Evolutionary conservation across 2,329 filamentous ascomycete species (phyloP), one percentile per base, ranked within the genome.

Genomic region (Phialophora macrospora): DNA sequence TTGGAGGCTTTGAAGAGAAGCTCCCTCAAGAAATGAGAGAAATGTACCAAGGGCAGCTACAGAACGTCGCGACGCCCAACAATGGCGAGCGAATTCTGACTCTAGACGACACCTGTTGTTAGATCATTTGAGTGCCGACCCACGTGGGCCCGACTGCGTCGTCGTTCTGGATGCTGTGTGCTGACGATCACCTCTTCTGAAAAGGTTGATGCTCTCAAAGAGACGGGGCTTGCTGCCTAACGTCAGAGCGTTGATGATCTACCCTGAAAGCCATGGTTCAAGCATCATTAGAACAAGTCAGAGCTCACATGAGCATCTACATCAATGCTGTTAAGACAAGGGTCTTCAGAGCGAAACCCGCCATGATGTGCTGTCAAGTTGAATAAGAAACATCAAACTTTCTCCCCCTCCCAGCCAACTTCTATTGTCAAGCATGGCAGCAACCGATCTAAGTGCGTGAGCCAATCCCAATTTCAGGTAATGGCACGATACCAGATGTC

Each of bases 1-100:
- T 82, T 94, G 70, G 91, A 96, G 77, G 95, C 95, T 32, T 83
- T 99, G 68, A 89, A 91, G 75, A 85, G 90, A 74, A 96, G 92
- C 76, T 90, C 89, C 60, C 84, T 93, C 78, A 85, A 87, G 60
- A 71, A 70, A 44, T 70, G 55, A 68, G 65, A 64, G 48, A 30
- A 38, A 24, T 44, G 30, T 11, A 52, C 14, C n/a, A 62, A 44
- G 49, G 30, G 64, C 34, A 30, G 55, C 46, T n/a, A 51, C n/a
- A n/a, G 32, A 6, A 46, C 14, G 20, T 51, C 24, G 52, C 52
- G 52, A 55, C 52, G 52, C 24, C 17, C 24, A 20, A 30, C 4
- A 46, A 22, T 12, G 54, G 30, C 44, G 26, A 24, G 52, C 48
- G 6, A 28, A 2, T 26, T 26, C 26, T 48, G 56, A 30, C 44